phyloP scores from a whole-genome alignment of 768 basidiomycete species.

The Suillus plorans region DNA sequence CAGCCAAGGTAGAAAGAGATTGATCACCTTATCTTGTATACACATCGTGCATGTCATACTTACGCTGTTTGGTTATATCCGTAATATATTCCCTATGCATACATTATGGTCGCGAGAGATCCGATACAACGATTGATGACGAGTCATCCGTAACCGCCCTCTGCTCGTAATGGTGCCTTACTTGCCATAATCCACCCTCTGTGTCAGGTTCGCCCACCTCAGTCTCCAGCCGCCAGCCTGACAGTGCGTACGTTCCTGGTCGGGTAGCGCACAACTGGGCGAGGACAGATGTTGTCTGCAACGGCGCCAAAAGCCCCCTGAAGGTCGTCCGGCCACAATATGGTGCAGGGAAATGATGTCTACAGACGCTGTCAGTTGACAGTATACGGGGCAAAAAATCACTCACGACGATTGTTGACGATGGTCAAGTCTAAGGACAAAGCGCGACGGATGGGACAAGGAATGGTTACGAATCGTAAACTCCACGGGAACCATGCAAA shows the following conservation, averaged over 20 bases:
- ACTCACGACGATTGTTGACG: constrained; percentile 19
- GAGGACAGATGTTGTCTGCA: constrained; percentile 40
- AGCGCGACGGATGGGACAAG: constrained; percentile 56
- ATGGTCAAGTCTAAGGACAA: constrained; percentile 48
- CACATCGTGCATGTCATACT: constrained; percentile 1
- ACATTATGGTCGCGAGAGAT: constrained; percentile 11
- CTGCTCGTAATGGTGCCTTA: constrained; percentile 42
- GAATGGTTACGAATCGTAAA: constrained; percentile 76
- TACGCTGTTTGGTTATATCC: constrained; percentile 11
- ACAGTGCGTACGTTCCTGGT: constrained; percentile 64
- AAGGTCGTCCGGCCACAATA: constrained; percentile 71
- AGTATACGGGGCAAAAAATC: constrained; percentile 1
- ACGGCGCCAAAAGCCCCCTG: constrained; percentile 56
- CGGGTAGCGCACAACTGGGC: constrained; percentile 59
- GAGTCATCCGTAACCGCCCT: constrained; percentile 28
- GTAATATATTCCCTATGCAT: constrained; percentile 10
- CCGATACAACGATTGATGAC: constrained; percentile 36
- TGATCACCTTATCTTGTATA: constrained; percentile 14
- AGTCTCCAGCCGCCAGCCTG: constrained; percentile 69
- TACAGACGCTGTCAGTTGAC: constrained; percentile 23
- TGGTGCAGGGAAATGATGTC: constrained; percentile 46
- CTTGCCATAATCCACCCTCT: constrained; percentile 28
- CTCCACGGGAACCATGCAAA: constrained; percentile 50
- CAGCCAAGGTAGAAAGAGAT: constrained; percentile 11
- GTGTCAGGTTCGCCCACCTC: constrained; percentile 47